Evolutionary conservation across 2,329 filamentous ascomycete genomes (phyloP).

Genomic region (Exophiala calicioides): DNA sequence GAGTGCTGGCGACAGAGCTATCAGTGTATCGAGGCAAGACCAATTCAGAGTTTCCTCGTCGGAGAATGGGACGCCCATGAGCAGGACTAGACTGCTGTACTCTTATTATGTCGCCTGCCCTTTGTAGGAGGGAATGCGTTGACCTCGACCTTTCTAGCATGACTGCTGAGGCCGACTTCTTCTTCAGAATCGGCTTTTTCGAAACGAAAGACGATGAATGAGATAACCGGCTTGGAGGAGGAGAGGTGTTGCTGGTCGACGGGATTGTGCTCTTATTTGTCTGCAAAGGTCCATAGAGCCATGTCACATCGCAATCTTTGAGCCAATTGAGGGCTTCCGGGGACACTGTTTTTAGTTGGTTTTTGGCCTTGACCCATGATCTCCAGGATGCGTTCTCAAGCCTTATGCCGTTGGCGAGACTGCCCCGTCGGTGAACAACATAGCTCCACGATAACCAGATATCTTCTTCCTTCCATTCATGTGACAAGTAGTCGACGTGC

Average conservation of each 20-base stretch:
- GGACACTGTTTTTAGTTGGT: slow-evolving; percentile 81
- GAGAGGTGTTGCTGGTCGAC: slow-evolving; percentile 42
- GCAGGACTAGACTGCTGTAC: slow-evolving; percentile 67
- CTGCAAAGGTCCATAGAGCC: slow-evolving; percentile 92
- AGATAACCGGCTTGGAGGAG: slow-evolving; percentile 57
- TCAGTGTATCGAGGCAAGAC: slow-evolving; percentile 58
- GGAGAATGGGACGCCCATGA: slow-evolving; percentile 57
- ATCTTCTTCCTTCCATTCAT: slow-evolving; percentile 92
- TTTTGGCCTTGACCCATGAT: slow-evolving; percentile 92
- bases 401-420: slow-evolving; percentile 77
- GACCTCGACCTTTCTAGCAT: slow-evolving; percentile 90
- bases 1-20: slow-evolving; percentile 56
- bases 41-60: slow-evolving; percentile 69
- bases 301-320: slow-evolving; percentile 96
- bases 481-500: slow-evolving; percentile 93
- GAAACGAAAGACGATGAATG: slow-evolving; percentile 68
- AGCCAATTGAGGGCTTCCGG: slow-evolving; percentile 95
- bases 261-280: slow-evolving; percentile 55
- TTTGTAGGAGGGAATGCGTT: slow-evolving; percentile 82
- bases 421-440: slow-evolving; percentile 74
- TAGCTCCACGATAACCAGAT: slow-evolving; percentile 98
- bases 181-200: slow-evolving; percentile 92
- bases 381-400: slow-evolving; percentile 97
- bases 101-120: slow-evolving; percentile 82
- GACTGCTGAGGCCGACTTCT: slow-evolving; percentile 91